phyloP scores from a whole-genome alignment of 345 rosid genomes.

The Lepidium aucheri region DNA sequence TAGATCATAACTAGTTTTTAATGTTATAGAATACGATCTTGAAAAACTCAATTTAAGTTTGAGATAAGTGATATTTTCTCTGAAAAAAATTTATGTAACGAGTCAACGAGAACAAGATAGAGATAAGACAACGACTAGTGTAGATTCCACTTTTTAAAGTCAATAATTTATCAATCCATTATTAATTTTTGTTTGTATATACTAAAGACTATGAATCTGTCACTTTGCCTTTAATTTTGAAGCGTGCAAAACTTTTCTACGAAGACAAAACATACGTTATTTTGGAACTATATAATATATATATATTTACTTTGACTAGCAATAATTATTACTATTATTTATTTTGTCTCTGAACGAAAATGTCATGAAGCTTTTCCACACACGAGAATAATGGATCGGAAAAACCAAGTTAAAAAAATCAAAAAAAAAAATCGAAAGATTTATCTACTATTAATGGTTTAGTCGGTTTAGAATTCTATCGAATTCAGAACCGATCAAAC shows the following conservation, averaged over 20 bases:
- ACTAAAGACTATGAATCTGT: background rate
- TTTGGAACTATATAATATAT: conserved; percentile 4
- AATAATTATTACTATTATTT: background rate
- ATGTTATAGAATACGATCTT: background rate
- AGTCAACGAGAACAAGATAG: background rate
- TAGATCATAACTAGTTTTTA: too few relatives aligned
- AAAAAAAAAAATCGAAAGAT: background rate
- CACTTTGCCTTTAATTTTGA: background rate
- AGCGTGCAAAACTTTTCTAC: conserved; percentile 9
- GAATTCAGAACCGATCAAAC: too few relatives aligned
- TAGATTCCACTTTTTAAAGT: background rate
- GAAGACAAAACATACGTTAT: background rate
- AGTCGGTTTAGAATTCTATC: background rate
- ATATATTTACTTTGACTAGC: background rate
- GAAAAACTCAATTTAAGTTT: background rate
- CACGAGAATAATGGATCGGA: background rate
- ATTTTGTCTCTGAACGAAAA: background rate
- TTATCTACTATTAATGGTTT: background rate
- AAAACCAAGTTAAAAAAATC: background rate
- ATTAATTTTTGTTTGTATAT: background rate
- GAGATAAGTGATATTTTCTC: background rate
- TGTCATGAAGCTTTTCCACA: background rate
- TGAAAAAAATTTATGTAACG: background rate
- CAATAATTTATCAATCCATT: background rate
- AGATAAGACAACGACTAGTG: conserved; percentile 15